Evolutionary conservation across 192 early-diverging fungal species (phyloP).

Genomic region (Coemansia sp.): DNA sequence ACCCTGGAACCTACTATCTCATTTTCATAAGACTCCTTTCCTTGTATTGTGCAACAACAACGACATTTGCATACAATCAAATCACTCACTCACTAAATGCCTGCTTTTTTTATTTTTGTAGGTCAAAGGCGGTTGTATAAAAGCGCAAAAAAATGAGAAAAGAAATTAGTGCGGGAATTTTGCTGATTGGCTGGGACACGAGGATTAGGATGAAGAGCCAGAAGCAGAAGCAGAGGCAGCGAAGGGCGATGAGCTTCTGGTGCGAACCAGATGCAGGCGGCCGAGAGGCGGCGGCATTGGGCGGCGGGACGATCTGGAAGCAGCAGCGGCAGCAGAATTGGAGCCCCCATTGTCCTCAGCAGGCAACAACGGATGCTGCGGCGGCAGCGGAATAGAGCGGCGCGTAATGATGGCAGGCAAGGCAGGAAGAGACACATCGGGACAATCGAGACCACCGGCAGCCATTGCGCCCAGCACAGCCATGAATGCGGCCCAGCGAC

Average conservation of each 20-base stretch:
- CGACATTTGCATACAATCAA: too few species aligned
- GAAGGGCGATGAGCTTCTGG: conserved; percentile 29
- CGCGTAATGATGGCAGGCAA: conserved; percentile 34
- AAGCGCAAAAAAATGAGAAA: not conserved
- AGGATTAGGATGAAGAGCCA: not conserved
- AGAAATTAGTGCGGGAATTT: not conserved
- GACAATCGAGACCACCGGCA: conserved; percentile 19
- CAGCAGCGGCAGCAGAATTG: conserved; percentile 3
- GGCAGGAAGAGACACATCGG: conserved; percentile 32
- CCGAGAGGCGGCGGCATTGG: conserved; percentile 20
- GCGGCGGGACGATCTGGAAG: conserved; percentile 8
- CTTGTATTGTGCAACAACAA: too few species aligned
- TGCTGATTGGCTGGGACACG: not conserved
- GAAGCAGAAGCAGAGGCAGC: not conserved
- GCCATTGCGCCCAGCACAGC: conserved; percentile 20
- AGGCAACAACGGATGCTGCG: not conserved
- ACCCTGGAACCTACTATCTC: too few species aligned
- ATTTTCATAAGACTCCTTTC: too few species aligned
- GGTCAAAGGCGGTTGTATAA: too few species aligned
- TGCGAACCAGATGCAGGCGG: conserved; percentile 28
- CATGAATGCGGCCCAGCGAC: conserved; percentile 41
- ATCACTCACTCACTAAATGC: not conserved
- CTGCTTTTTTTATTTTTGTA: too few species aligned
- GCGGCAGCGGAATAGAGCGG: conserved; percentile 43
- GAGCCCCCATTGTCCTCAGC: not conserved